Base-by-base conservation (phyloP, 106 monocot genomes). In the Acorus gramineus region DNA sequence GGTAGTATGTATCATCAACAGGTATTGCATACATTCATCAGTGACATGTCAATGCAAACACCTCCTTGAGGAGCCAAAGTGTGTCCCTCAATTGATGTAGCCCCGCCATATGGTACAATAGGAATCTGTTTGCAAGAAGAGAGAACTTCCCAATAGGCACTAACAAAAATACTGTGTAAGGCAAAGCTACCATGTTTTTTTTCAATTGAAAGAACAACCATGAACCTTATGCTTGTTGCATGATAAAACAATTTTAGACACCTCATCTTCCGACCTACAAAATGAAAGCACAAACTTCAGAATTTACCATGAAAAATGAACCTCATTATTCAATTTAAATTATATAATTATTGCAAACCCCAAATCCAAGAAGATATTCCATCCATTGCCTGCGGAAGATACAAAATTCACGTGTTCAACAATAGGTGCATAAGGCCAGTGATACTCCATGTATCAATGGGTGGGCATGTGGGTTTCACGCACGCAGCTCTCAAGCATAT, bases 101-200 rank as follows among this genome's bases (percentile, higher is more conserved):
- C 95, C 52, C 90, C 95, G 62, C 95, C 90, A 78, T 95, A 95
- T 51, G 95, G 95, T 65, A 95, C 80, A 85, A 95, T 81, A 42
- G 90, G 90, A 43, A 89, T 80, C 95, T 95, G 78, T 5, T 47
- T 62, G 42, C 62, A 63, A 28, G 28, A 28, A 0, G 28, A 28
- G 28, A 28, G 59, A 44, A 4, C 45, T 46, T 4, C 11, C 4
- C 14, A 28, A 12, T 11, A 64, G 50, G 60, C 44, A 44, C 1
- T 28, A 28, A 28, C 28, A 28, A 28, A 28, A 28, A 28, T 28
- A 28, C 28, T 28, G 28, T 28, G 28, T 1, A 28, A 28, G 28
- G 63, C 14, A 56, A 28, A 46, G 8, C 52, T 49, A 11, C 48
- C 57, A 46, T 52, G 5, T 42, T 11, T 53, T 7, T 3, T 11